Evolutionary conservation across 768 basidiomycete species (phyloP).

Genomic region (Russula sp.): DNA sequence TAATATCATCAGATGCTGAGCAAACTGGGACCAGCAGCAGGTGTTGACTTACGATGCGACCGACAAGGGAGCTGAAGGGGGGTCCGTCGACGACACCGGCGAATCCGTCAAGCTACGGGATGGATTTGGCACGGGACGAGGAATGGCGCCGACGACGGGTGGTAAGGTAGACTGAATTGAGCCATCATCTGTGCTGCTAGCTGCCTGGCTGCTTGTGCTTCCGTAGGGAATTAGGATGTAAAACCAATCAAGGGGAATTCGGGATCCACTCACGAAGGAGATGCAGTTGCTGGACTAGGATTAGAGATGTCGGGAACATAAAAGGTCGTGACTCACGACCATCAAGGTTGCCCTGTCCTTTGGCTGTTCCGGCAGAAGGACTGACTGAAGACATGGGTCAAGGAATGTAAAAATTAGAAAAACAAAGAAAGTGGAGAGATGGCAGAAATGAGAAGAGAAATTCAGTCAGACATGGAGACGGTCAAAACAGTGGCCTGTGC

Average conservation of each 20-base stretch:
- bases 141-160: not conserved
- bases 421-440: not conserved
- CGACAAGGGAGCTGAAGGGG: not conserved
- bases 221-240: not conserved
- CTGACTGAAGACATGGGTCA: constrained; percentile 13
- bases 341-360: constrained; percentile 29
- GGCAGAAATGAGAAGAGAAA: constrained; percentile 1
- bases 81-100: not conserved
- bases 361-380: constrained; percentile 15
- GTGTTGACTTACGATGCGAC: not conserved
- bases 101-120: not conserved
- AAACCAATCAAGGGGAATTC: not conserved
- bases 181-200: not conserved
- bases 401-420: not conserved
- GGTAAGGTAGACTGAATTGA: not conserved
- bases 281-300: not conserved
- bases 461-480: not conserved
- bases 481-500: no score
- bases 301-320: not conserved
- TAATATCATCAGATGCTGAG: not conserved
- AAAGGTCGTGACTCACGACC: constrained; percentile 27
- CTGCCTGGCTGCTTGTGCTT: not conserved
- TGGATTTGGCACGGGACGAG: not conserved
- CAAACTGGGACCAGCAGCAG: not conserved
- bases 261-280: not conserved